These are phyloP conservation scores for Amanita fuliginea DNA, from an alignment of 768 basidiomycete genomes.

Conservation along the genomic window DNA sequence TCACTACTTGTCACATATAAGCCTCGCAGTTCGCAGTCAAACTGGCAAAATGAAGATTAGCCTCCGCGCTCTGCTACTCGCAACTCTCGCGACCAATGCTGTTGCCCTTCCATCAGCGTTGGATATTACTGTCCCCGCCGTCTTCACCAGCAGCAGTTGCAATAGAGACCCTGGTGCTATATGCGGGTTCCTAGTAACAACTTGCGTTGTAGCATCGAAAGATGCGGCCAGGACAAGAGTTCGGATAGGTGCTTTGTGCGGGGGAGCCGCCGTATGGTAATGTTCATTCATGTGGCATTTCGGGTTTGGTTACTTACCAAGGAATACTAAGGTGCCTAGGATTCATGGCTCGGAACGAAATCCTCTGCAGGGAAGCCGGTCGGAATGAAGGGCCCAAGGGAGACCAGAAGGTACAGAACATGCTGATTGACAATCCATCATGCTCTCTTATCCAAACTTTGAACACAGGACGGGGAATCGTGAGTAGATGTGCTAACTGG, in stretches of 20 bases:
- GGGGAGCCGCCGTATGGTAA: not conserved
- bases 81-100: not conserved
- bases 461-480: not conserved
- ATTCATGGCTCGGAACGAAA: not conserved
- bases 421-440: not conserved
- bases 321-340: not conserved
- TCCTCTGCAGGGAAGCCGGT: not conserved
- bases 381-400: not conserved
- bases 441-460: not conserved
- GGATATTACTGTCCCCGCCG: not conserved
- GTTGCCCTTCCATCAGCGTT: not conserved
- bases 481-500: not conserved
- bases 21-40: not conserved
- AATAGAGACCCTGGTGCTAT: not conserved
- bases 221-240: not conserved
- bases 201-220: not conserved
- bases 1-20: not conserved
- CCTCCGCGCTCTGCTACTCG: not conserved
- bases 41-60: not conserved
- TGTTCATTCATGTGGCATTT: not conserved
- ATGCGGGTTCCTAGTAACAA: not conserved
- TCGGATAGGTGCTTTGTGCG: not conserved
- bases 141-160: not conserved
- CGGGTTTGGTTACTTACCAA: not conserved
- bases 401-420: not conserved